A percentile compares a stretch with the other conserved stretches of the same genome.
These are phyloP conservation scores for Iodosphaeria phyllophila DNA, from an alignment of 2,329 filamentous ascomycete species.

Conservation along the genomic window DNA sequence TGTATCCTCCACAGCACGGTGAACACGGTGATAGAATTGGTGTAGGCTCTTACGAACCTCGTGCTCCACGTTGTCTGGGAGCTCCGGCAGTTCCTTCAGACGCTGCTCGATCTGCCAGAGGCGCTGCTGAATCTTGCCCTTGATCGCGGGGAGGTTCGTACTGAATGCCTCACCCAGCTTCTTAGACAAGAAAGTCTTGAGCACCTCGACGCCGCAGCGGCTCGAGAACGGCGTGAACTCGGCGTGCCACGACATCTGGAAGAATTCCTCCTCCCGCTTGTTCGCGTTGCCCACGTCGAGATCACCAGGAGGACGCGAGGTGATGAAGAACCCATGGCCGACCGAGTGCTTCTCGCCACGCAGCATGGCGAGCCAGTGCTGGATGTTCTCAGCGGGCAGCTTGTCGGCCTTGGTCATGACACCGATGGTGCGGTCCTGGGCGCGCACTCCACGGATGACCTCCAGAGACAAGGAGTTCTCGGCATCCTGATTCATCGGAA, in stretches of 20 bases:
- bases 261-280: slow-evolving; percentile 32
- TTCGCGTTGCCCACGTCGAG: slow-evolving; percentile 32
- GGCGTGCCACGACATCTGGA: slow-evolving; percentile 28
- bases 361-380: slow-evolving; percentile 46
- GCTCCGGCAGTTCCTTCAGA: slow-evolving; percentile 42
- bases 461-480: slow-evolving; percentile 55
- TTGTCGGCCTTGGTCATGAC: slow-evolving; percentile 78
- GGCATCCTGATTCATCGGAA: slow-evolving; percentile 62
- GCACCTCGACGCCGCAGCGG: slow-evolving; percentile 31
- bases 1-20: slow-evolving; percentile 30
- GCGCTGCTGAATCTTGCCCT: slow-evolving; percentile 29
- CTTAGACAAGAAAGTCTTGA: slow-evolving; percentile 31
- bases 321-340: slow-evolving; percentile 62
- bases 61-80: slow-evolving; percentile 47
- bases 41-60: slow-evolving; percentile 42
- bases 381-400: slow-evolving; percentile 27
- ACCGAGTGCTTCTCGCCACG: slow-evolving; percentile 40
- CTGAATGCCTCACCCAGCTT: slow-evolving; percentile 34
- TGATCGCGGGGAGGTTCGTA: slow-evolving; percentile 32
- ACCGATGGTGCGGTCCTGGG: slow-evolving; percentile 41
- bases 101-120: slow-evolving; percentile 32
- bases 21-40: slow-evolving; percentile 34
- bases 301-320: slow-evolving; percentile 38
- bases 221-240: slow-evolving; percentile 27
- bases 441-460: slow-evolving; percentile 38